Conservation (phyloP, 2,329 filamentous ascomycete species). For the Talaromyces sp. region DNA sequence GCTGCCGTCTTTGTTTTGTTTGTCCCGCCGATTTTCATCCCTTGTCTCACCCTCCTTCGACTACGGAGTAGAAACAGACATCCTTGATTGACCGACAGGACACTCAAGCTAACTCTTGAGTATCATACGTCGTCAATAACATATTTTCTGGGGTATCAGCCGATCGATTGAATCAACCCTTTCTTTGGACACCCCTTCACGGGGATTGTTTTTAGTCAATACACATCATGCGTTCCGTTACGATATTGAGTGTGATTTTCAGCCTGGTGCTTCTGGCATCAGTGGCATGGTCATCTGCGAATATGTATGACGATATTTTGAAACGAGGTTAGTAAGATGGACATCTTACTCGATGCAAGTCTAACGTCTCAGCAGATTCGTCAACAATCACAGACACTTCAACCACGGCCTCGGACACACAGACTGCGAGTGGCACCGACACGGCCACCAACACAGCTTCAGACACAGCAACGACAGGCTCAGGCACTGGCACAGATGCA, state of each 20-base stretch:
- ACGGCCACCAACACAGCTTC: neutral
- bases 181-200: slow-evolving; percentile 11
- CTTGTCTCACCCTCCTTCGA: slow-evolving; percentile 10
- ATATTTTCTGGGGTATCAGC: neutral
- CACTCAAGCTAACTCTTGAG: neutral
- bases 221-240: slow-evolving; percentile 32
- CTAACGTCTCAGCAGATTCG: neutral
- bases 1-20: neutral
- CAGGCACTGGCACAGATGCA: slow-evolving; percentile 18
- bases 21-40: slow-evolving; percentile 1
- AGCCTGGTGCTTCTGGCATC: slow-evolving; percentile 33
- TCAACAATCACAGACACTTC: slow-evolving; percentile 19
- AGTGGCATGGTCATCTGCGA: slow-evolving; percentile 30
- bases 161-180: slow-evolving; percentile 1
- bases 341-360: neutral
- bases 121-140: neutral
- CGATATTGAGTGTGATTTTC: slow-evolving; percentile 31
- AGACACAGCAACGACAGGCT: slow-evolving; percentile 17
- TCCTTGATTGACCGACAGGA: neutral
- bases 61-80: neutral
- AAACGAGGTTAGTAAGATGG: slow-evolving; percentile 11
- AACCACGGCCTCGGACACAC: slow-evolving; percentile 10
- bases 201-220: slow-evolving; percentile 1
- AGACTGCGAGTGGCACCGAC: neutral
- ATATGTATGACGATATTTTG: slow-evolving; percentile 20